Evolutionary conservation across 345 rosid genomes (phyloP).

Genomic region (Moringa oleifera): DNA sequence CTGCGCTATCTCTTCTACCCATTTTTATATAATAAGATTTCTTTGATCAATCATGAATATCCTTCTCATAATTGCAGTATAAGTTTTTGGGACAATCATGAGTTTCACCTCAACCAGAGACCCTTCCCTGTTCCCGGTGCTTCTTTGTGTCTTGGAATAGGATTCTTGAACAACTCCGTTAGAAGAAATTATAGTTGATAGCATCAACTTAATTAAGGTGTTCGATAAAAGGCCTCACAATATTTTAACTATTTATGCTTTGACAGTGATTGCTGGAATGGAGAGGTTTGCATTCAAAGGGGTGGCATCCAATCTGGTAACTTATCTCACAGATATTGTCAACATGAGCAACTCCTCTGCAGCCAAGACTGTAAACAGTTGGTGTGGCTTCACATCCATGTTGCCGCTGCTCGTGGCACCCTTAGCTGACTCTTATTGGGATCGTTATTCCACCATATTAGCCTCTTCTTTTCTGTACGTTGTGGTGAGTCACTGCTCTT

Average conservation of each 20-base stretch:
- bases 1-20: background rate
- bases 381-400: slow-evolving; percentile 88
- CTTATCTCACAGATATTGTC: slow-evolving; percentile 75
- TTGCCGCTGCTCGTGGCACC: slow-evolving; percentile 82
- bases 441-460: slow-evolving; percentile 63
- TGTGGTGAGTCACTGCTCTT: slow-evolving; percentile 35
- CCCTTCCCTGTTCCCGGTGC: background rate
- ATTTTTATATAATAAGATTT: too few species aligned
- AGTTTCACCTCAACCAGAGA: background rate
- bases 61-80: background rate
- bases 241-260: background rate
- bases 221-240: background rate
- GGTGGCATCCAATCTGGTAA: slow-evolving; percentile 86
- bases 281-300: slow-evolving; percentile 99
- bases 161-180: too few species aligned
- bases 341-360: slow-evolving; percentile 84
- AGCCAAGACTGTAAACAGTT: slow-evolving; percentile 80
- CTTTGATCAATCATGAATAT: background rate
- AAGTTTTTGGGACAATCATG: background rate
- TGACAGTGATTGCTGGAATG: slow-evolving; percentile 63
- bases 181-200: too few species aligned
- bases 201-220: background rate
- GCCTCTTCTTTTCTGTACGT: slow-evolving; percentile 75
- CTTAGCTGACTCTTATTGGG: slow-evolving; percentile 76
- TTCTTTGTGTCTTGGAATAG: too few species aligned